Conservation (phyloP, 768 basidiomycete genomes). For the Tricholoma sp. region DNA sequence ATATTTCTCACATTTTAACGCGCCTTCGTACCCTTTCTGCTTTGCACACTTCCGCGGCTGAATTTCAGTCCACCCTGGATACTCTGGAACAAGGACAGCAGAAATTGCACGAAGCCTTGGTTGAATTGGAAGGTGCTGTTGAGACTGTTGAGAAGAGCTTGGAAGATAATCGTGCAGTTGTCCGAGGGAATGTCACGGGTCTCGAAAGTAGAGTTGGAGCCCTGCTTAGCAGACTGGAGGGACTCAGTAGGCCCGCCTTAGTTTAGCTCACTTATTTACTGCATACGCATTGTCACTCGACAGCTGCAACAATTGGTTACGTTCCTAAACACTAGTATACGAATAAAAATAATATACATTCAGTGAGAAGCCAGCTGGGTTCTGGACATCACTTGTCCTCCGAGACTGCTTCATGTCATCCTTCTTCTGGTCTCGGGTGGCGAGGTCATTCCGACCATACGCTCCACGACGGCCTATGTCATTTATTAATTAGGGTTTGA, state of each 20-base stretch:
- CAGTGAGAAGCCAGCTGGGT: too few relatives aligned
- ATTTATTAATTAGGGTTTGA: neutral
- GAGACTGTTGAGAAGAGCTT: slow-evolving; percentile 71
- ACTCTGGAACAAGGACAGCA: slow-evolving; percentile 71
- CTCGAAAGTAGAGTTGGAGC: slow-evolving; percentile 51
- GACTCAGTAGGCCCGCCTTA: slow-evolving; percentile 20
- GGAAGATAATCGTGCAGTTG: slow-evolving; percentile 62
- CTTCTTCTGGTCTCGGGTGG: slow-evolving; percentile 26
- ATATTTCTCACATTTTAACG: slow-evolving; percentile 86
- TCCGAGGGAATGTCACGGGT: slow-evolving; percentile 69
- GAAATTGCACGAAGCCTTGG: slow-evolving; percentile 54
- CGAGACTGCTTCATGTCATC: slow-evolving; percentile 13
- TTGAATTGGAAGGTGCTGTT: slow-evolving; percentile 66
- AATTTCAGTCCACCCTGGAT: slow-evolving; percentile 65
- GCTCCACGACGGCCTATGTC: slow-evolving; percentile 47
- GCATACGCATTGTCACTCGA: neutral
- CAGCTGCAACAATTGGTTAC: neutral
- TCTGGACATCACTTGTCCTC: too few relatives aligned
- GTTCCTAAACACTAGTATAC: neutral
- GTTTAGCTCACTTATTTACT: neutral
- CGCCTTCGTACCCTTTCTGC: slow-evolving; percentile 81
- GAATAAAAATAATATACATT: neutral
- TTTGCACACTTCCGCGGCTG: slow-evolving; percentile 76
- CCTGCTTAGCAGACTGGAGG: slow-evolving; percentile 38
- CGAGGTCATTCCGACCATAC: slow-evolving; percentile 52